Conservation (phyloP, 2,329 filamentous ascomycete species). For the Colletotrichum sp. region DNA sequence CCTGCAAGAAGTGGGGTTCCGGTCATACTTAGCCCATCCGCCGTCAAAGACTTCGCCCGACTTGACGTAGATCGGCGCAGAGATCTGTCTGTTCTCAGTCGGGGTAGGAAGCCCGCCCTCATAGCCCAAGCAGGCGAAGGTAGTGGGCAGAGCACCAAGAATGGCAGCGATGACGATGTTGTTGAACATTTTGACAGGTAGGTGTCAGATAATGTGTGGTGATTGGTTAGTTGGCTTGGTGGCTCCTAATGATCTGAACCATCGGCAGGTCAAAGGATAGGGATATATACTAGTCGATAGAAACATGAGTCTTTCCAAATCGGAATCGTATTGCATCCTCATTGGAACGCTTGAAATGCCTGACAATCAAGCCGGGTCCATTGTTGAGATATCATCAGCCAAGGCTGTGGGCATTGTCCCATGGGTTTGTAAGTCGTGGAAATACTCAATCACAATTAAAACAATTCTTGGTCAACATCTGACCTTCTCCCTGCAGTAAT, state of each 20-base stretch:
- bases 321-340: too few relatives aligned
- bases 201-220: too few relatives aligned
- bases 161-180: background rate
- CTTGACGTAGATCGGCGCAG: conserved; percentile 32
- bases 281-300: background rate
- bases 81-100: conserved; percentile 31
- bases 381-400: background rate
- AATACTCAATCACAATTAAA: background rate
- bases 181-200: background rate
- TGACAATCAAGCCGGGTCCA: background rate
- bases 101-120: conserved; percentile 34
- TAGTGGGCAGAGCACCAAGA: background rate
- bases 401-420: background rate
- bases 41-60: conserved; percentile 33
- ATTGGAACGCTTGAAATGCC: background rate
- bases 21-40: conserved; percentile 36
- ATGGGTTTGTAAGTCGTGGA: background rate
- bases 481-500: background rate
- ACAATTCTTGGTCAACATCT: too few relatives aligned
- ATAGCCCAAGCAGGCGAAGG: conserved; percentile 30
- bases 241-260: too few relatives aligned
- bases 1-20: conserved; percentile 40
- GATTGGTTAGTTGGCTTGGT: too few relatives aligned
- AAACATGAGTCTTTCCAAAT: too few relatives aligned
- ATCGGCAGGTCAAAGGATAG: too few relatives aligned